phyloP scores from a whole-genome alignment of 805 yeast species.

The Candida krabiensis region DNA sequence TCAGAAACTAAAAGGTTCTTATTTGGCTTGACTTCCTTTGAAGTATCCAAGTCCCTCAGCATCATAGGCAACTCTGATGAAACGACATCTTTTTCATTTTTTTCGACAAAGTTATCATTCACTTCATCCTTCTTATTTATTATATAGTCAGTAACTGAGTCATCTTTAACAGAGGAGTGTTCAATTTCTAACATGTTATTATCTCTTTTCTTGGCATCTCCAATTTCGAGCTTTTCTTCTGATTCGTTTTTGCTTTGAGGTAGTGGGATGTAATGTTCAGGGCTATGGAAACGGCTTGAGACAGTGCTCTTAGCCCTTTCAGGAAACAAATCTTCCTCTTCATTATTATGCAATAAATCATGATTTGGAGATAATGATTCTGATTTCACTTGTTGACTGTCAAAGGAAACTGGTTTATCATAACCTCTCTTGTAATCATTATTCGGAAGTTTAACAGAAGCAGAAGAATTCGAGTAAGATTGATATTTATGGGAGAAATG shows the following conservation, averaged over 20 bases:
- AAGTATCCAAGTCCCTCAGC: too few species aligned
- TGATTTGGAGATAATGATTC: constrained; percentile 18
- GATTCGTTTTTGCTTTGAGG: background rate
- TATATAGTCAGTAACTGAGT: too few species aligned
- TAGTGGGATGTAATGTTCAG: background rate
- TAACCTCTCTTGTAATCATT: constrained; percentile 14
- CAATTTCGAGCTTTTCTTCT: too few species aligned
- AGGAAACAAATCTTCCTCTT: constrained; percentile 18
- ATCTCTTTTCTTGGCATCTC: too few species aligned
- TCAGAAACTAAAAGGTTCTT: too few species aligned
- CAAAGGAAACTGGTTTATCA: constrained; percentile 6
- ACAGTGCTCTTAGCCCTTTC: constrained; percentile 7
- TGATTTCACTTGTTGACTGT: constrained; percentile 6
- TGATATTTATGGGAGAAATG: constrained; percentile 7
- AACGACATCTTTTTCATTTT: too few species aligned
- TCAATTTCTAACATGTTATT: too few species aligned
- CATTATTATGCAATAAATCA: constrained; percentile 5
- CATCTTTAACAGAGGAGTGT: too few species aligned
- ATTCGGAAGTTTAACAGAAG: background rate
- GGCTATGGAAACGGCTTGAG: background rate
- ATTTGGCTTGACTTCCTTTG: too few species aligned
- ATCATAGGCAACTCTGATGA: too few species aligned
- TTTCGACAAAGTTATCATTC: too few species aligned
- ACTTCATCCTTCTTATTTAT: too few species aligned
- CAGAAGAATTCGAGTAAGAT: constrained; percentile 4